Conservation (phyloP, 305 asterid species). For the Solanum chacoense region DNA sequence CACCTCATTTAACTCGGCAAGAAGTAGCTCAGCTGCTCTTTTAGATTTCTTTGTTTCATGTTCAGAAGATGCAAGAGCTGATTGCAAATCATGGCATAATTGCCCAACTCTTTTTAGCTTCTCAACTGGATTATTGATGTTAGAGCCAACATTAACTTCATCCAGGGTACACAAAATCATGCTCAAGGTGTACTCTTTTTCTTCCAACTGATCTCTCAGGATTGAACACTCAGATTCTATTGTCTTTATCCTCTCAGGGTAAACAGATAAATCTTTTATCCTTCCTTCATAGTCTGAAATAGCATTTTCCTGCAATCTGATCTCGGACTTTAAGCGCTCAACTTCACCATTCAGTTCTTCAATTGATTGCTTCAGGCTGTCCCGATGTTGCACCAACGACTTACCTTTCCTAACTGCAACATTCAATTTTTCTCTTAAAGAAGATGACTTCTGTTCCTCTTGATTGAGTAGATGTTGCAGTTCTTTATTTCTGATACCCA, state of each 20-base stretch:
- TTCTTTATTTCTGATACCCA: conserved; percentile 47
- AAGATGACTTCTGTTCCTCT: conserved; percentile 77
- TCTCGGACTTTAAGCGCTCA: conserved; percentile 46
- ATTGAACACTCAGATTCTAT: conserved; percentile 50
- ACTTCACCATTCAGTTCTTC: conserved; percentile 64
- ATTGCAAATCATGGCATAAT: conserved; percentile 37
- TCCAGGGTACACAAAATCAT: conserved; percentile 37
- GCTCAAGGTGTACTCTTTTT: conserved; percentile 45
- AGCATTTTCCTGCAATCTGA: conserved; percentile 30
- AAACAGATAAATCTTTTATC: conserved; percentile 38
- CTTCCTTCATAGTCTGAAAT: conserved; percentile 45
- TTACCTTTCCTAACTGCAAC: conserved; percentile 92
- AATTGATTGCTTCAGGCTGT: conserved; percentile 71
- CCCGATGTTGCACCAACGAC: conserved; percentile 88
- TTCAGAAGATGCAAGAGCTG: conserved; percentile 35
- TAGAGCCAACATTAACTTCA: conserved; percentile 35
- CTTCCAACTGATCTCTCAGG: conserved; percentile 52
- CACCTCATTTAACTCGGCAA: conserved; percentile 95
- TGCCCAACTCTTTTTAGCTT: conserved; percentile 45
- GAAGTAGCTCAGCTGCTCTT: conserved; percentile 84
- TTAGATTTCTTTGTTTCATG: conserved; percentile 78
- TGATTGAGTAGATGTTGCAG: conserved; percentile 55
- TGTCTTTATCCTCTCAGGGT: conserved; percentile 47
- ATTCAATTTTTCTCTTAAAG: conserved; percentile 82
- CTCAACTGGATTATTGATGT: conserved; percentile 43